Evolutionary conservation across 1,139 yeast genomes (phyloP).

Genomic region (Geotrichum europaeum): DNA sequence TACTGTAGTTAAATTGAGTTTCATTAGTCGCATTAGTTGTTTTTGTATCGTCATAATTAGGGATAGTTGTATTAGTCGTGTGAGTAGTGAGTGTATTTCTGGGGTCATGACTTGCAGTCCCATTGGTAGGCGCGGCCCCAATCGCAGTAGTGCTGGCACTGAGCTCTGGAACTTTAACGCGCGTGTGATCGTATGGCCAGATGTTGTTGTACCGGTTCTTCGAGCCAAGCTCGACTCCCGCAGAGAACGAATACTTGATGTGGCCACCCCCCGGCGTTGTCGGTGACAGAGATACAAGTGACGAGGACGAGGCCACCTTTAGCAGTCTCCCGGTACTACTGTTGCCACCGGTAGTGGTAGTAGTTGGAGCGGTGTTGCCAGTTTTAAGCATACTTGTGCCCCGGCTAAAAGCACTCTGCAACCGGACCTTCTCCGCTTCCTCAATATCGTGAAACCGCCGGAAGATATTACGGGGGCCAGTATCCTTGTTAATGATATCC

Average conservation of each 20-base stretch:
- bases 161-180: constrained; percentile 48
- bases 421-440: constrained; percentile 35
- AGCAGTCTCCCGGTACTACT: background rate
- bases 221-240: constrained; percentile 67
- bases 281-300: constrained; percentile 6
- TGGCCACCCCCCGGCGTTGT: constrained; percentile 17
- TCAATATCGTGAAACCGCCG: constrained; percentile 36
- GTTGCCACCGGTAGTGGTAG: background rate
- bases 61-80: background rate
- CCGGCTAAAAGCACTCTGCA: constrained; percentile 29
- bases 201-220: constrained; percentile 77
- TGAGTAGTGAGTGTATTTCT: background rate
- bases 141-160: constrained; percentile 19
- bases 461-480: constrained; percentile 34
- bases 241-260: constrained; percentile 45
- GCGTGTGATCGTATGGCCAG: constrained; percentile 72
- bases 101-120: background rate
- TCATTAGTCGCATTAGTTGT: background rate
- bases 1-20: background rate
- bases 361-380: background rate
- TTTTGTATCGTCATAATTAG: background rate
- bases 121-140: background rate
- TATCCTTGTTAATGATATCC: constrained; percentile 25
- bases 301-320: background rate
- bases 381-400: background rate